Base-by-base conservation (phyloP, 2,329 filamentous ascomycete species). In the Grosmannia clavigera region DNA sequence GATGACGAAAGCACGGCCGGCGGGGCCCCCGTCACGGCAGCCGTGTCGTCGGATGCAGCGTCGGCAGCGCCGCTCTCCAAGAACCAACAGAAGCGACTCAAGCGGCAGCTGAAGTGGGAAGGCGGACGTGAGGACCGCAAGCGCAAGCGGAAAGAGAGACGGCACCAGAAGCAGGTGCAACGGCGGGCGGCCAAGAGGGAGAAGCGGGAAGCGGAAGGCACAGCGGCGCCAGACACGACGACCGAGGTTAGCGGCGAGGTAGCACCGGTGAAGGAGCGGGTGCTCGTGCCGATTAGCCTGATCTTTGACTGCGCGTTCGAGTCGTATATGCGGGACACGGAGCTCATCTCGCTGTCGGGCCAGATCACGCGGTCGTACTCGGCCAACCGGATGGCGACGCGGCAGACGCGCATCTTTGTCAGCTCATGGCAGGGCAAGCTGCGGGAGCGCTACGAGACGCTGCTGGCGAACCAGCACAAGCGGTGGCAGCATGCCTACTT, bases 241-340 rank as follows among this genome's bases (percentile, higher is more conserved):
- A 76, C 73, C 51, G 65, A 63, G 52, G 65, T 67, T 16, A 66
- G 40, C 69, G 69, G 60, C 70, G 69, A 69, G 74, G 64, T 66
- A 31, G n/a, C 46, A 68, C 73, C 29, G 46, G 12, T n/a, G 48
- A 62, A 63, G 11, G 51, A 61, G 43, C 63, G 61, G 54, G 56
- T 48, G 19, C 61, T 65, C 78, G 56, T 84, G 60, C 91, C 92
- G 1, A 75, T 97, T 27, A 83, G 89, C 0, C 76, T 99, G 65
- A 78, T 99, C 61, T 76, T 99, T 64, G 94, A 99, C 75, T 97
- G 92, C 73, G 85, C 88, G 65, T 99, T 95, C 70, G 92, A 99
- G 71, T 78, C 88, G 51, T 81, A 92, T 68, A 99, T 99, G 94
- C 80, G 79, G 57, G 88, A 92, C 46, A 87, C 88, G 66, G 94